These are phyloP conservation scores for Rubia occidens DNA, from an alignment of 305 asterid genomes.

Conservation along the genomic window DNA sequence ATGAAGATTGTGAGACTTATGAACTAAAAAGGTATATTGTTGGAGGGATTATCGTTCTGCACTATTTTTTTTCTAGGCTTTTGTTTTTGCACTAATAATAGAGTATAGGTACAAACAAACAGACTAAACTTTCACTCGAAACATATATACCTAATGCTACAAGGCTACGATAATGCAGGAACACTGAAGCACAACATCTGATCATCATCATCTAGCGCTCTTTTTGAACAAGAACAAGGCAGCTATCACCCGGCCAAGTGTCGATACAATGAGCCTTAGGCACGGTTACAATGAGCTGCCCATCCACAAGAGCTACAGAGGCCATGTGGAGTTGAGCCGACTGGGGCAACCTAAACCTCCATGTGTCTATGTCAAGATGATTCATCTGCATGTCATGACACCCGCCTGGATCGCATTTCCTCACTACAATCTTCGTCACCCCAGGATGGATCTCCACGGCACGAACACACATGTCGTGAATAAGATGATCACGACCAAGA, in stretches of 20 bases:
- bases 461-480: constrained; percentile 30
- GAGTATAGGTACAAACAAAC: too few species aligned
- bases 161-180: not conserved
- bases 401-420: constrained; percentile 21
- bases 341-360: constrained; percentile 58
- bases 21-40: too few species aligned
- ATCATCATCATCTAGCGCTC: not conserved
- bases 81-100: too few species aligned
- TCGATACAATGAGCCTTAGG: constrained; percentile 38
- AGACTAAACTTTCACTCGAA: too few species aligned
- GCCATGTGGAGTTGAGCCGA: constrained; percentile 42
- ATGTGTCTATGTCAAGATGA: constrained; percentile 43
- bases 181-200: not conserved
- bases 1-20: too few species aligned
- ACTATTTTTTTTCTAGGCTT: too few species aligned
- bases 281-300: constrained; percentile 51
- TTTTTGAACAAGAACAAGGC: constrained; percentile 36
- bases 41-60: too few species aligned
- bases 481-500: not conserved
- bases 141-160: too few species aligned
- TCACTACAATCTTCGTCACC: constrained; percentile 54
- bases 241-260: constrained; percentile 29
- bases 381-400: constrained; percentile 31
- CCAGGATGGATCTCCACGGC: constrained; percentile 70
- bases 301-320: constrained; percentile 33